These are phyloP conservation scores for Hemisphaericaspora xylofermentans DNA, from an alignment of 1,139 yeast genomes.

Conservation along the genomic window DNA sequence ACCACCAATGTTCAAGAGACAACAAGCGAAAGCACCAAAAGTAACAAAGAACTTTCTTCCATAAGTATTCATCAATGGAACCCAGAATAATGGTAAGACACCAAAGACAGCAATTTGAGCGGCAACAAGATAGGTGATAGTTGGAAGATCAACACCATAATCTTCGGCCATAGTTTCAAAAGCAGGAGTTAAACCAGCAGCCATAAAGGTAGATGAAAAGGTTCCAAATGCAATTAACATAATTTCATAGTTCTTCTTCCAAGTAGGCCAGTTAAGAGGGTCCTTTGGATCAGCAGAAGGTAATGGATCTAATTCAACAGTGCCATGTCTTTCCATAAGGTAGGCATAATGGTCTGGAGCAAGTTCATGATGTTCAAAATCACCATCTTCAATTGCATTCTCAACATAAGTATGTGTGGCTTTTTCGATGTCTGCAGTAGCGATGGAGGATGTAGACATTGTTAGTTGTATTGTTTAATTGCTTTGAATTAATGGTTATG, in stretches of 20 bases:
- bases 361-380: conserved; percentile 5
- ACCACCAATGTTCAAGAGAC: conserved; percentile 17
- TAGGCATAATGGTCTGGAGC: conserved; percentile 15
- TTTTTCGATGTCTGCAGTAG: conserved; percentile 10
- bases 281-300: conserved; percentile 18
- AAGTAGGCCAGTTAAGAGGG: conserved; percentile 19
- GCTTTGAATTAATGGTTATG: neutral
- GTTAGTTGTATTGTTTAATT: conserved; percentile 1
- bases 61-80: conserved; percentile 18
- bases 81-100: conserved; percentile 16
- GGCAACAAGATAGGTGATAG: conserved; percentile 18
- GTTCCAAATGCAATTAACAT: conserved; percentile 17
- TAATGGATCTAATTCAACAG: conserved; percentile 17
- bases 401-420: conserved; percentile 3
- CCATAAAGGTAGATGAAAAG: conserved; percentile 18
- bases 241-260: conserved; percentile 15
- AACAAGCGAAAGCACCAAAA: conserved; percentile 13
- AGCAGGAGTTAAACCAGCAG: conserved; percentile 19
- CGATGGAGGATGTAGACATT: conserved; percentile 3
- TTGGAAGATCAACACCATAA: conserved; percentile 13
- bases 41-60: conserved; percentile 15
- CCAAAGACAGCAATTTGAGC: conserved; percentile 18
- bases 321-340: conserved; percentile 17
- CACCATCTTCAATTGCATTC: conserved; percentile 4
- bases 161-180: conserved; percentile 15